phyloP scores from a whole-genome alignment of 1,139 yeast genomes.

The Hansenula lynferdii region DNA sequence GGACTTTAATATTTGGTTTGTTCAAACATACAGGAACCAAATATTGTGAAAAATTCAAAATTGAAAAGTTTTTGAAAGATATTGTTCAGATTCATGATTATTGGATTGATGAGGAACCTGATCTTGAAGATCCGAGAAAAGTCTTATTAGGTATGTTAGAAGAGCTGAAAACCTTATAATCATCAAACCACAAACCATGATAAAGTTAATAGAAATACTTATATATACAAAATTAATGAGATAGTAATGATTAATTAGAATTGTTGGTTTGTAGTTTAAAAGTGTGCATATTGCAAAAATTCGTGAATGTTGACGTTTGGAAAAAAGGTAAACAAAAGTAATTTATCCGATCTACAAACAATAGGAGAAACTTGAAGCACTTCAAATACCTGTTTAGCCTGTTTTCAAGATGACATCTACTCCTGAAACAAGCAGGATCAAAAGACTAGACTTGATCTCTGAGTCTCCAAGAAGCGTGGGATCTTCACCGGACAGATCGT shows the following conservation, averaged over 20 bases:
- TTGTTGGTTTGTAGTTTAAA: no score
- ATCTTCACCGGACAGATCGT: slow-evolving; percentile 10
- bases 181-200: background rate
- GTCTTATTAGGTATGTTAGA: slow-evolving; percentile 9
- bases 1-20: slow-evolving; percentile 8
- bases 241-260: no score
- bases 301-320: slow-evolving; percentile 24
- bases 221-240: background rate
- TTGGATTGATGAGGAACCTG: slow-evolving; percentile 17
- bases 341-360: background rate
- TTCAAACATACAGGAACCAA: slow-evolving; percentile 8
- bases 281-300: background rate
- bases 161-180: slow-evolving; percentile 6
- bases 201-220: background rate
- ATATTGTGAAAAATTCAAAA: slow-evolving; percentile 7
- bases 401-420: slow-evolving; percentile 2
- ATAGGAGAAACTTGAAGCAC: no score
- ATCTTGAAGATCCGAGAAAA: slow-evolving; percentile 6
- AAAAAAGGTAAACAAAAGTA: slow-evolving; percentile 3
- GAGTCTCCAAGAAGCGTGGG: background rate
- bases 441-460: slow-evolving; percentile 12
- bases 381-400: no score
- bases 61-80: slow-evolving; percentile 5
- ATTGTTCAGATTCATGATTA: slow-evolving; percentile 7
- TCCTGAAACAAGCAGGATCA: background rate